Conservation (phyloP, 148 eudicot species). For the Persicaria tinctoria region DNA sequence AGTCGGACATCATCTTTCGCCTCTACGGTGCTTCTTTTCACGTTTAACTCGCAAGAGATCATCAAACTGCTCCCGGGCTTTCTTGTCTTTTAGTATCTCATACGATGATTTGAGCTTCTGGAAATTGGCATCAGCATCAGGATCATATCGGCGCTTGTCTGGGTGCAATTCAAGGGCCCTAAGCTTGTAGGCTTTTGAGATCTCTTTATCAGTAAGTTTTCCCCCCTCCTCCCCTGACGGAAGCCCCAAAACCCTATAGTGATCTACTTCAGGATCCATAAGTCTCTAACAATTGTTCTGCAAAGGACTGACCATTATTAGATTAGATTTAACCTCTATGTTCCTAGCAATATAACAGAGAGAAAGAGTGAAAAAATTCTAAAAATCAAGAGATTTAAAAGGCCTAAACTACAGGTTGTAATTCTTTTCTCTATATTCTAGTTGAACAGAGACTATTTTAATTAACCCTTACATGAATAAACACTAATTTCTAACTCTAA, state of each 20-base stretch:
- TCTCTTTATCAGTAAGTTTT: slow-evolving; percentile 36
- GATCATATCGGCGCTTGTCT: slow-evolving; percentile 59
- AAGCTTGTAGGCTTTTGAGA: slow-evolving; percentile 45
- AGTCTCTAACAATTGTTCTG: neutral
- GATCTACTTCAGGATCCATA: slow-evolving; percentile 53
- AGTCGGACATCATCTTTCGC: slow-evolving; percentile 56
- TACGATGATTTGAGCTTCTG: slow-evolving; percentile 49
- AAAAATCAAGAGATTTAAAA: too few species aligned
- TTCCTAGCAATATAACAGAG: too few species aligned
- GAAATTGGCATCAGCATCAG: slow-evolving; percentile 48
- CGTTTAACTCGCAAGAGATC: slow-evolving; percentile 43
- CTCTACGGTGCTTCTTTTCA: slow-evolving; percentile 42
- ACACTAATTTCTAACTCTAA: too few species aligned
- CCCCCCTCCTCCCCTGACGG: slow-evolving; percentile 65
- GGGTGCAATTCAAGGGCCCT: slow-evolving; percentile 63
- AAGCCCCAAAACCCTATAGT: slow-evolving; percentile 48
- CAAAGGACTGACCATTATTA: neutral
- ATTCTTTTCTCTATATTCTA: too few species aligned
- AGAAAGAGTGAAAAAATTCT: too few species aligned
- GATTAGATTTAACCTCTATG: neutral
- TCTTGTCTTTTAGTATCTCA: slow-evolving; percentile 49
- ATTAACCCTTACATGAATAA: too few species aligned
- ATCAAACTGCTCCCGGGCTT: slow-evolving; percentile 50
- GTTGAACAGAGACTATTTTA: too few species aligned
- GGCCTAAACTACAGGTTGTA: too few species aligned